phyloP scores from a whole-genome alignment of 805 yeast species.

The Lipomyces japonicus region DNA sequence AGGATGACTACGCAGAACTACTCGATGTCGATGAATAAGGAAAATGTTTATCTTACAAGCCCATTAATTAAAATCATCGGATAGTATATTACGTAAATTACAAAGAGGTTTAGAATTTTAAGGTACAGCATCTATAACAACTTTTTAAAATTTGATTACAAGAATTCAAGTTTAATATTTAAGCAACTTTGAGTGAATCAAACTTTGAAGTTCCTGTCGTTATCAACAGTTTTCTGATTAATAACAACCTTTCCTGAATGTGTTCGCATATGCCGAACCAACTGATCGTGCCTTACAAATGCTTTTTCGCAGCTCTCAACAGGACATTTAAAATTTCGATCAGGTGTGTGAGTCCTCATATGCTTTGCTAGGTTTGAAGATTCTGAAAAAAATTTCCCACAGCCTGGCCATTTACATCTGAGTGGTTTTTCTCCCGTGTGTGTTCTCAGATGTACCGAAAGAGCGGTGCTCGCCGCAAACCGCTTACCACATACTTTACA shows the following conservation, averaged over 20 bases:
- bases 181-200: no score
- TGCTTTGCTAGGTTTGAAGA: slow-evolving; percentile 86
- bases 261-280: slow-evolving; percentile 30
- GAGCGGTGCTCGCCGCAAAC: slow-evolving; percentile 78
- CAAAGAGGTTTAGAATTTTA: no score
- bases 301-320: slow-evolving; percentile 30
- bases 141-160: no score
- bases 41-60: no score
- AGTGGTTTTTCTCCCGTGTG: slow-evolving; percentile 92
- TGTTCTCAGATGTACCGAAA: slow-evolving; percentile 76
- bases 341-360: slow-evolving; percentile 63
- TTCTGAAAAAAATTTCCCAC: slow-evolving; percentile 83
- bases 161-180: no score
- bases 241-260: slow-evolving; percentile 9
- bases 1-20: slow-evolving; percentile 19
- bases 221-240: no score
- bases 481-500: slow-evolving; percentile 71
- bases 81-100: no score
- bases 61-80: not conserved
- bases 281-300: slow-evolving; percentile 32
- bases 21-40: slow-evolving; percentile 20
- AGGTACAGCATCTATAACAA: no score
- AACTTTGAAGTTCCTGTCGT: not conserved
- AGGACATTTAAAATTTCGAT: slow-evolving; percentile 26
- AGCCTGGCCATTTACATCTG: slow-evolving; percentile 70